Evolutionary conservation across 2,329 filamentous ascomycete species (phyloP).

Genomic region (Lachnellula suecica): DNA sequence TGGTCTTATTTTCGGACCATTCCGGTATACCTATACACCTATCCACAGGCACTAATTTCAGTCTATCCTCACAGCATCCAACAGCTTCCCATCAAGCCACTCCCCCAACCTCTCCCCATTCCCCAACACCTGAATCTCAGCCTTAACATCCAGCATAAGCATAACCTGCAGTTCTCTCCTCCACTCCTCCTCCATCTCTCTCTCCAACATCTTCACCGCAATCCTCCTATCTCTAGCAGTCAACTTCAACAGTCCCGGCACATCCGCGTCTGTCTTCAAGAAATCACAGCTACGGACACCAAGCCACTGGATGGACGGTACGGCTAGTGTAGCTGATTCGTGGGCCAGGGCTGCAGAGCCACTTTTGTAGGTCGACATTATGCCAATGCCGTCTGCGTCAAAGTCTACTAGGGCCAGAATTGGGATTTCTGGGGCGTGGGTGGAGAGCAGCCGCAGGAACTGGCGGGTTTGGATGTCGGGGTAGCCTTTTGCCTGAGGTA

Average conservation of each 20-base stretch:
- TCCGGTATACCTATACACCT: background rate
- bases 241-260: conserved; percentile 3
- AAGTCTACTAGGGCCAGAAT: conserved; percentile 69
- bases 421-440: conserved; percentile 47
- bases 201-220: conserved; percentile 51
- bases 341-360: conserved; percentile 64
- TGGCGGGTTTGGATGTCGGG: conserved; percentile 71
- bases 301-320: conserved; percentile 61
- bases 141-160: conserved; percentile 72
- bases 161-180: conserved; percentile 66
- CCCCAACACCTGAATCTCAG: conserved; percentile 73
- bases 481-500: conserved; percentile 72
- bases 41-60: background rate
- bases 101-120: conserved; percentile 25
- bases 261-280: conserved; percentile 4
- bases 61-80: background rate
- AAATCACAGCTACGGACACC: conserved; percentile 46
- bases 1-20: background rate
- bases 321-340: conserved; percentile 48
- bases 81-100: conserved; percentile 31
- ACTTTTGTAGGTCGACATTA: conserved; percentile 71
- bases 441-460: conserved; percentile 58
- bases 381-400: conserved; percentile 74
- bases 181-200: conserved; percentile 40
- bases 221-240: conserved; percentile 49